Evolutionary conservation across 1,284 basidiomycete genomes (phyloP).

Genomic region (Cryptococcus amylolentus): DNA sequence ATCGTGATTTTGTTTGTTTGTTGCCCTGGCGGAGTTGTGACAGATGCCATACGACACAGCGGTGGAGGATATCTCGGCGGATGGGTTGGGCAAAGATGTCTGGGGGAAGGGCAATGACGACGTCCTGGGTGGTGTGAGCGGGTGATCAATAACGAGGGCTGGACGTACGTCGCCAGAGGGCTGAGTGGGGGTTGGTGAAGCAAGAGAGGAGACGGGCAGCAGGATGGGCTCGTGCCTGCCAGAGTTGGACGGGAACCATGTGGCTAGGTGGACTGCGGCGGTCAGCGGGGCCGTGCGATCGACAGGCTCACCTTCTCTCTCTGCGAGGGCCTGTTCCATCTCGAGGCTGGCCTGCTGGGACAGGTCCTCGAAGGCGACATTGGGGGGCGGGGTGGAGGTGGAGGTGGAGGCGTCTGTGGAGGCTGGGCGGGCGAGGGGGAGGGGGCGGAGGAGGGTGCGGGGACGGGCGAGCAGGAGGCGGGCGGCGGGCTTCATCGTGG

Average conservation of each 20-base stretch:
- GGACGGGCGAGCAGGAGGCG: too few relatives aligned
- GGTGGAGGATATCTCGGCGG: constrained; percentile 86
- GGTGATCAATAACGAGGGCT: background rate
- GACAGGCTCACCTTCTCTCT: constrained; percentile 3
- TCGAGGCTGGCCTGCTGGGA: constrained; percentile 15
- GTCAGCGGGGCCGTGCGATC: background rate
- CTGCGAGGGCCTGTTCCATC: constrained; percentile 7
- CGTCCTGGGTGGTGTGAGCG: constrained; percentile 11
- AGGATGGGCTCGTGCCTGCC: constrained; percentile 24
- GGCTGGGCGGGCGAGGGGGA: too few relatives aligned
- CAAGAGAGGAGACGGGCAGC: constrained; percentile 43
- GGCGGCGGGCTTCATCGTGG: too few relatives aligned
- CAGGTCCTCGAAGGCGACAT: constrained; percentile 31
- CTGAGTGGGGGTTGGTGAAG: constrained; percentile 33
- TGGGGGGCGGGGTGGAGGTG: constrained; percentile 14
- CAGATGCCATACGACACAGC: constrained; percentile 84
- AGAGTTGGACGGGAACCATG: constrained; percentile 2
- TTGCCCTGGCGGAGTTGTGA: constrained; percentile 66
- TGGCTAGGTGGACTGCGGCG: background rate
- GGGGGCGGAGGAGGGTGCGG: too few relatives aligned
- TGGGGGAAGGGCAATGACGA: constrained; percentile 39
- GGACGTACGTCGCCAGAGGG: constrained; percentile 28
- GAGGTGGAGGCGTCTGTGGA: background rate
- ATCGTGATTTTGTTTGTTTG: constrained; percentile 74
- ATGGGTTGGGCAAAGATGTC: constrained; percentile 77